These are phyloP conservation scores for Mediolabrus comicus DNA, from an alignment of 108 stramenopile genomes.

Conservation along the genomic window DNA sequence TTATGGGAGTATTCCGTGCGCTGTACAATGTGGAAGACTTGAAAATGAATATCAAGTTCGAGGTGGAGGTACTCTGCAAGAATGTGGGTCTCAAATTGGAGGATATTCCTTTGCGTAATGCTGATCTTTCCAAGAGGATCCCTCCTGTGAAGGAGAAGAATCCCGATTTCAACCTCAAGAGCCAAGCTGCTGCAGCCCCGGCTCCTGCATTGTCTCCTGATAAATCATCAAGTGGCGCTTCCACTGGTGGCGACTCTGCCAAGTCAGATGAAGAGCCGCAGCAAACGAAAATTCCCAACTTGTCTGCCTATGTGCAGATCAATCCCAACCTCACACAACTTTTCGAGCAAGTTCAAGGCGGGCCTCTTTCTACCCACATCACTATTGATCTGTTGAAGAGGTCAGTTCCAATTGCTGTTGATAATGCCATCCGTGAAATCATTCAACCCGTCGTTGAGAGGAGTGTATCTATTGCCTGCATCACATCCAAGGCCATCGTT, in stretches of 20 bases:
- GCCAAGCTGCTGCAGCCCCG: slow-evolving; percentile 41
- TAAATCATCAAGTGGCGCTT: slow-evolving; percentile 9
- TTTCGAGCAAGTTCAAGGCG: slow-evolving; percentile 70
- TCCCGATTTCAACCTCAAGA: slow-evolving; percentile 97
- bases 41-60: slow-evolving; percentile 99
- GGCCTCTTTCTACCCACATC: slow-evolving; percentile 52
- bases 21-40: slow-evolving; percentile 95
- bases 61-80: slow-evolving; percentile 98
- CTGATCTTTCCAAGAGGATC: slow-evolving; percentile 69
- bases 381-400: slow-evolving; percentile 76
- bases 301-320: slow-evolving; percentile 93
- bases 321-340: slow-evolving; percentile 86
- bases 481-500: slow-evolving; percentile 97
- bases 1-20: slow-evolving; percentile 91
- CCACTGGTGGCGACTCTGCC: slow-evolving; percentile 42
- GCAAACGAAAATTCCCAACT: slow-evolving; percentile 95
- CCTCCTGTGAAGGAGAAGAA: slow-evolving; percentile 93
- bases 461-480: slow-evolving; percentile 97
- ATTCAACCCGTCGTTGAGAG: slow-evolving; percentile 98
- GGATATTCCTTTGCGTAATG: slow-evolving; percentile 81
- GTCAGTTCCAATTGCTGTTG: slow-evolving; percentile 93
- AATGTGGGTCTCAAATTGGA: slow-evolving; percentile 90
- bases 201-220: slow-evolving; percentile 47
- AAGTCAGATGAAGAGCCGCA: slow-evolving; percentile 58
- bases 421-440: slow-evolving; percentile 97